Evolutionary conservation across 257 asterid species (phyloP).

Genomic region (Solanum dulcamara): DNA sequence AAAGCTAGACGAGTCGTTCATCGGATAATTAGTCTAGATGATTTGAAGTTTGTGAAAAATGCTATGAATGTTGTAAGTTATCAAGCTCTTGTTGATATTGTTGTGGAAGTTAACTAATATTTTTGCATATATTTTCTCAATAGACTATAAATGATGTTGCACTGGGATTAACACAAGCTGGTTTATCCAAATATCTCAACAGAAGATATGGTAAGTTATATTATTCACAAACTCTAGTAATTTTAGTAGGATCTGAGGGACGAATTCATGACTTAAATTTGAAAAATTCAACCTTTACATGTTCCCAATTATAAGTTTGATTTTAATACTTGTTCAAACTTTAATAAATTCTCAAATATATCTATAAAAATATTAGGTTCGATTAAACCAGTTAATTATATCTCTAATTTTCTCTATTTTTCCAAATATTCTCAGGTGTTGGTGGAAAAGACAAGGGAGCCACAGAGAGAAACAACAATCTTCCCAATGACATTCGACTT

Average conservation of each 20-base stretch:
- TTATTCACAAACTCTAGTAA: background rate
- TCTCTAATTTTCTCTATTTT: background rate
- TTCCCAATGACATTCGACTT: slow-evolving; percentile 18
- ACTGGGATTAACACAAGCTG: slow-evolving; percentile 26
- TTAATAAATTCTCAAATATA: background rate
- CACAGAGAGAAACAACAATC: slow-evolving; percentile 7
- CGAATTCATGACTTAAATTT: background rate
- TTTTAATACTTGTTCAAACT: background rate
- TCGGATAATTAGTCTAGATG: background rate
- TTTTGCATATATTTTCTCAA: background rate
- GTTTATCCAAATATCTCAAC: slow-evolving; percentile 27
- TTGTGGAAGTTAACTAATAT: background rate
- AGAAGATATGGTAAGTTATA: slow-evolving; percentile 24
- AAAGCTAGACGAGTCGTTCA: background rate
- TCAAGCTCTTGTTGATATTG: background rate
- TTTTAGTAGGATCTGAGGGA: background rate
- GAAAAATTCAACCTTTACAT: background rate
- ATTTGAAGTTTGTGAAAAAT: background rate
- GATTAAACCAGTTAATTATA: background rate
- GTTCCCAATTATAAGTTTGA: background rate
- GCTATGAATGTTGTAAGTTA: background rate
- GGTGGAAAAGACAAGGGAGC: slow-evolving; percentile 6
- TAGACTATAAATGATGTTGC: slow-evolving; percentile 39
- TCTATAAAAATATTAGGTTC: background rate
- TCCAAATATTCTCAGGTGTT: background rate